phyloP scores from a whole-genome alignment of 2,329 filamentous ascomycete species.

The Tolypocladium endophyticum region DNA sequence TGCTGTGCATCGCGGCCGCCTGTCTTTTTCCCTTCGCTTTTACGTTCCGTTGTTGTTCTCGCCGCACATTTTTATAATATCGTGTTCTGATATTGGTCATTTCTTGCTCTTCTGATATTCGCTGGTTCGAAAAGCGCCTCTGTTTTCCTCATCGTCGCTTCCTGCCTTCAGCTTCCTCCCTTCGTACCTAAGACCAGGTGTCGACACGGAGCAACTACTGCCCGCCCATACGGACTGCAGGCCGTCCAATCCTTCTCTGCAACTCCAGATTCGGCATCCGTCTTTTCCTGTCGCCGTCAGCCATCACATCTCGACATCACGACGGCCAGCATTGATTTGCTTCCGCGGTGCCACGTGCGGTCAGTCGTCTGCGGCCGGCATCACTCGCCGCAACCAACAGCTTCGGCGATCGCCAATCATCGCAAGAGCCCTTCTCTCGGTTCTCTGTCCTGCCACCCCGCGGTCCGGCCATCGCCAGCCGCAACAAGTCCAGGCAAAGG shows the following conservation, averaged over 20 bases:
- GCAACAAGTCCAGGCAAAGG: not conserved
- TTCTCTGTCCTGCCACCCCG: not conserved
- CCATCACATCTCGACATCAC: not conserved
- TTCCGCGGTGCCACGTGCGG: conserved; percentile 1
- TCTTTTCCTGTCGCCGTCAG: not conserved
- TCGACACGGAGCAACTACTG: not conserved
- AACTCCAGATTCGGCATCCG: not conserved
- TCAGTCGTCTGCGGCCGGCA: not conserved
- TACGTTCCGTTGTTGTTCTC: not conserved
- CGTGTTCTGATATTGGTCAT: not conserved
- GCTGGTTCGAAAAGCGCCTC: not conserved
- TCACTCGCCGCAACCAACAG: conserved; percentile 1
- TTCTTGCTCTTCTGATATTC: not conserved
- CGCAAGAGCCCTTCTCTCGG: not conserved
- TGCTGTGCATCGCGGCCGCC: not conserved
- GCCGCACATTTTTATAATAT: not conserved
- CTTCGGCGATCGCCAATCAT: not conserved
- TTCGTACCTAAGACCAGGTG: not conserved
- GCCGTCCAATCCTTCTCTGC: not conserved
- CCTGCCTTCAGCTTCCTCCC: not conserved
- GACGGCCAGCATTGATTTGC: not conserved
- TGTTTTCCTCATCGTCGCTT: not conserved
- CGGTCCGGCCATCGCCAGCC: not conserved
- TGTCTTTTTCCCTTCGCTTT: not conserved
- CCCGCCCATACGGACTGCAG: not conserved